Conservation (phyloP, 129 eudicot species). For the Centrapalus pauciflorus region DNA sequence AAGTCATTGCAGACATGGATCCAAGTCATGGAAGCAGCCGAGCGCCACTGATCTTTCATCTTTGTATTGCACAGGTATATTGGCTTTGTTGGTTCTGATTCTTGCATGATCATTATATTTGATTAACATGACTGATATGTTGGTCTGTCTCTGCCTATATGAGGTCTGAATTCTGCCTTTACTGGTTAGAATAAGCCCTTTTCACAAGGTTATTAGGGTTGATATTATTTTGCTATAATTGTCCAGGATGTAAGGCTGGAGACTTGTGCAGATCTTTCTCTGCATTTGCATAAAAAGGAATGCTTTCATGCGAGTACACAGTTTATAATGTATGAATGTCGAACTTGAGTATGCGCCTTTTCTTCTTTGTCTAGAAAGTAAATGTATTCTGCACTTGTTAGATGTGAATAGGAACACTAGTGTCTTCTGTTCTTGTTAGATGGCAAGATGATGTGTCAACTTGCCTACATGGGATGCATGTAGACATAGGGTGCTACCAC, state of each 20-base stretch:
- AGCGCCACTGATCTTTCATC: background rate
- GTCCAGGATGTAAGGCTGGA: background rate
- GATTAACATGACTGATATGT: background rate
- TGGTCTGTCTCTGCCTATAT: background rate
- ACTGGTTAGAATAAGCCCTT: background rate
- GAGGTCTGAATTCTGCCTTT: background rate
- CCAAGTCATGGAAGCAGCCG: background rate
- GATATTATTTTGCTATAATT: background rate
- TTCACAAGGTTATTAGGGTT: background rate
- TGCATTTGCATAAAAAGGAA: background rate
- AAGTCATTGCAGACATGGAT: background rate
- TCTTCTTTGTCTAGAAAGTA: too few species aligned
- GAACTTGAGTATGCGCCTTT: too few species aligned
- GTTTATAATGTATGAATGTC: too few species aligned
- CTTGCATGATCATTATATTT: background rate
- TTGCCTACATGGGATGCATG: too few species aligned
- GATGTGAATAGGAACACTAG: too few species aligned
- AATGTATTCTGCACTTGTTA: too few species aligned
- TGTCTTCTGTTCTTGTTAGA: background rate
- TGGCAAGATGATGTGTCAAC: background rate
- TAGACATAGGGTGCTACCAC: too few species aligned
- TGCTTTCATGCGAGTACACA: too few species aligned
- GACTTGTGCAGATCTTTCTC: background rate
- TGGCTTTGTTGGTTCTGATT: background rate
- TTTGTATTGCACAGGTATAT: constrained; percentile 1